phyloP scores from a whole-genome alignment of 2,329 filamentous ascomycete genomes.

The Penicillium nordicum region DNA sequence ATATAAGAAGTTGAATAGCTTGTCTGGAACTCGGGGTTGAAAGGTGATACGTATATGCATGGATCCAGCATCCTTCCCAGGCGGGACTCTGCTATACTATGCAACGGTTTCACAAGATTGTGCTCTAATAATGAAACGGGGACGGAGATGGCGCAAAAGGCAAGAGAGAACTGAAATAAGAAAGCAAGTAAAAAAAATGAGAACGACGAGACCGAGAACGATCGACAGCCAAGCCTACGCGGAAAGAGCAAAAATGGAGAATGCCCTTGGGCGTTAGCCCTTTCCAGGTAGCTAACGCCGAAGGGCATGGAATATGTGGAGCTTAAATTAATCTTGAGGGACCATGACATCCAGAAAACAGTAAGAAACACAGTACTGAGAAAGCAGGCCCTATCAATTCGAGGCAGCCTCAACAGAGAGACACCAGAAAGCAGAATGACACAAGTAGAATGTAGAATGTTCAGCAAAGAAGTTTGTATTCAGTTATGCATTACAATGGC shows the following conservation, averaged over 20 bases:
- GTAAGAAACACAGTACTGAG: background rate
- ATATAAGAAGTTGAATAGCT: background rate
- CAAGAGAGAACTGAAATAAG: too few species aligned
- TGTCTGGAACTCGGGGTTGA: too few species aligned
- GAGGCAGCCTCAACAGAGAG: background rate
- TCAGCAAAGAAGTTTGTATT: constrained; percentile 16
- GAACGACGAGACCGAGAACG: background rate
- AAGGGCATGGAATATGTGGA: background rate
- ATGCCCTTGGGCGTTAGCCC: background rate
- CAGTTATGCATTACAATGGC: constrained; percentile 23
- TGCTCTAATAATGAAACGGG: background rate
- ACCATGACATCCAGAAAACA: background rate
- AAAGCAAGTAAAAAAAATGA: background rate
- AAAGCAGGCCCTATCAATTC: background rate
- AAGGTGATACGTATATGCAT: too few species aligned
- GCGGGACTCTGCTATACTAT: too few species aligned
- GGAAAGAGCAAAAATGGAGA: background rate
- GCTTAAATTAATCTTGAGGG: background rate
- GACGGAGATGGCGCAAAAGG: background rate
- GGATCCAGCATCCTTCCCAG: too few species aligned
- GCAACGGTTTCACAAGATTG: background rate
- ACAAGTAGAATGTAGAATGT: background rate
- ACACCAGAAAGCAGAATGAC: background rate
- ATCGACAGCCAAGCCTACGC: background rate
- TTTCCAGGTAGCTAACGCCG: background rate